Evolutionary conservation across 805 yeast species (phyloP).

Genomic region (Candida caryicola): DNA sequence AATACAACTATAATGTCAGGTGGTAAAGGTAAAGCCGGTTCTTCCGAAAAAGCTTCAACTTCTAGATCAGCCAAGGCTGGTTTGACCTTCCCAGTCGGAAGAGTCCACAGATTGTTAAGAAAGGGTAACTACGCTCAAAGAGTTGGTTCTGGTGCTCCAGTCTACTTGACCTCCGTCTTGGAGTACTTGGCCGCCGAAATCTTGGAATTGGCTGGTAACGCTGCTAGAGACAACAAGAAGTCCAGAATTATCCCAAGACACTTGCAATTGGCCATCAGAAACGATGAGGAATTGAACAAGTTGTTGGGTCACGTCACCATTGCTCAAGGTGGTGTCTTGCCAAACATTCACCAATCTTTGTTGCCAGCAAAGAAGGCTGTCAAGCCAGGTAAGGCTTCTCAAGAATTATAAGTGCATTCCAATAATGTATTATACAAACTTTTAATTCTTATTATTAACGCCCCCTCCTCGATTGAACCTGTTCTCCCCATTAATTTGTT

Average conservation of each 20-base stretch:
- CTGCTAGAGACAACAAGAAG: constrained; percentile 74
- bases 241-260: constrained; percentile 96
- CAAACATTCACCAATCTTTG: constrained; percentile 92
- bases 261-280: constrained; percentile 97
- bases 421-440: constrained; percentile 6
- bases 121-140: constrained; percentile 98
- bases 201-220: constrained; percentile 97
- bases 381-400: constrained; percentile 56
- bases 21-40: constrained; percentile 90
- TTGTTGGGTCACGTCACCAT: constrained; percentile 80
- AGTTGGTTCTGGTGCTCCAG: constrained; percentile 99
- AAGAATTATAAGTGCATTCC: constrained; percentile 5
- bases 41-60: constrained; percentile 87
- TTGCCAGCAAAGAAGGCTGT: constrained; percentile 70
- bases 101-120: constrained; percentile 95
- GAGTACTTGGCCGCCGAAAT: constrained; percentile 98
- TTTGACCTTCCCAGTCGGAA: constrained; percentile 98
- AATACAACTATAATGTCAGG: constrained; percentile 60
- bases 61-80: constrained; percentile 99
- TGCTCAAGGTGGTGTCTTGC: constrained; percentile 99
- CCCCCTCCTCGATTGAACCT: constrained; percentile 1
- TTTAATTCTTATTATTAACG: constrained; percentile 10
- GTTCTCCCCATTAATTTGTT: neutral
- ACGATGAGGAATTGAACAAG: constrained; percentile 97
- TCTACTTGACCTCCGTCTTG: constrained; percentile 92